A percentile compares a stretch with the other conserved stretches of the same genome.
Evolutionary conservation across 768 basidiomycete species (phyloP).

Genomic region (Tulasnella sp.): DNA sequence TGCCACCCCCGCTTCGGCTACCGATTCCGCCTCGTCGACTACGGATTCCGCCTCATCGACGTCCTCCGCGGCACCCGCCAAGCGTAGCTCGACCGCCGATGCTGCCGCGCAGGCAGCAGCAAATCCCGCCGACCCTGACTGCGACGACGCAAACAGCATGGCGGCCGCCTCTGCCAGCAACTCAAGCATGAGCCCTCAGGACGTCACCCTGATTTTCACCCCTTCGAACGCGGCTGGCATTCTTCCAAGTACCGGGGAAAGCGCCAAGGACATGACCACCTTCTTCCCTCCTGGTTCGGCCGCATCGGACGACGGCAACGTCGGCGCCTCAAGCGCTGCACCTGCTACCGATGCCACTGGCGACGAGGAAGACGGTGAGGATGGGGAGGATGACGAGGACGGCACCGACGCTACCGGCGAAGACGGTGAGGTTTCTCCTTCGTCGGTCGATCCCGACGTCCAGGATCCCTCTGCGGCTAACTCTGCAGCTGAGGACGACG

Average conservation of each 20-base stretch:
- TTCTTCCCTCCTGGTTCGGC: constrained; percentile 14
- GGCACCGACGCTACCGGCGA: neutral
- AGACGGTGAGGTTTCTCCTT: neutral
- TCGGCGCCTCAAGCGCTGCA: neutral
- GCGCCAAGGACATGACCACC: constrained; percentile 1
- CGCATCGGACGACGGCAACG: constrained; percentile 11
- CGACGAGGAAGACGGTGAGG: constrained; percentile 1
- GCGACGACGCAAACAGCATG: neutral
- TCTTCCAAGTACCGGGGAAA: neutral
- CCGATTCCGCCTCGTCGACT: constrained; percentile 22
- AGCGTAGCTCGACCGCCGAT: neutral
- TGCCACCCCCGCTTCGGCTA: constrained; percentile 30
- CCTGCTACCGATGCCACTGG: neutral
- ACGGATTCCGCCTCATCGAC: constrained; percentile 25
- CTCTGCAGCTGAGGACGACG: neutral
- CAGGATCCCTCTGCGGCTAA: neutral
- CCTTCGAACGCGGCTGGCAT: constrained; percentile 38
- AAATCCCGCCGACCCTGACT: constrained; percentile 1
- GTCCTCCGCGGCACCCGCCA: constrained; percentile 29
- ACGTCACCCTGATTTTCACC: constrained; percentile 54
- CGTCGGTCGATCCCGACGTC: neutral
- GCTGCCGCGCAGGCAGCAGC: constrained; percentile 6
- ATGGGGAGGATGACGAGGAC: neutral
- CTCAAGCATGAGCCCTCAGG: constrained; percentile 34
- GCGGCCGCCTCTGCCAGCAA: neutral